A percentile compares a stretch with the other conserved stretches of the same genome.
phyloP scores from a whole-genome alignment of 495 filamentous ascomycete genomes.

The Choiromyces venosus region DNA sequence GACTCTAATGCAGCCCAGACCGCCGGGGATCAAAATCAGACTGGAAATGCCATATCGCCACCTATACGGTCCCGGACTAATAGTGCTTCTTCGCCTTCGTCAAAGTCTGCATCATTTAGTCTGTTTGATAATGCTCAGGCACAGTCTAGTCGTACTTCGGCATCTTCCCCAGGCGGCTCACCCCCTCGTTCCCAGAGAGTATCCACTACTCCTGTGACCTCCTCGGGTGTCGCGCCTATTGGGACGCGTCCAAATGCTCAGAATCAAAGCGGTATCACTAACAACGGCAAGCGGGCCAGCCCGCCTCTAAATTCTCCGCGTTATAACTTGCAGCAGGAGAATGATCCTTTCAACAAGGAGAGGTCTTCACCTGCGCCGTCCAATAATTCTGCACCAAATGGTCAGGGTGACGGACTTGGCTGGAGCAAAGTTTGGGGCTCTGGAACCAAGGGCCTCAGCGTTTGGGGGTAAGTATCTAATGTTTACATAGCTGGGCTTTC shows the following conservation, averaged over 20 bases:
- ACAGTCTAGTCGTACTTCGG: slow-evolving; percentile 77
- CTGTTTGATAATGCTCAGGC: slow-evolving; percentile 60
- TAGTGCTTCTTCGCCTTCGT: slow-evolving; percentile 78
- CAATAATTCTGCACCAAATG: slow-evolving; percentile 47
- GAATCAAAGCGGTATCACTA: slow-evolving; percentile 62
- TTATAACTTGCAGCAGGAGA: slow-evolving; percentile 66
- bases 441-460: slow-evolving; percentile 48
- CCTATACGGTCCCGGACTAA: slow-evolving; percentile 72
- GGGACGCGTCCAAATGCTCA: slow-evolving; percentile 68
- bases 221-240: slow-evolving; percentile 77
- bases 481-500: slow-evolving; percentile 43
- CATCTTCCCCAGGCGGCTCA: slow-evolving; percentile 83
- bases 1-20: slow-evolving; percentile 41
- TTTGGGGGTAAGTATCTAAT: slow-evolving; percentile 39
- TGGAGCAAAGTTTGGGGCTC: slow-evolving; percentile 50
- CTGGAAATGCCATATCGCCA: slow-evolving; percentile 40
- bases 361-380: slow-evolving; percentile 58
- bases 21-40: slow-evolving; percentile 11
- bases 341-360: slow-evolving; percentile 51
- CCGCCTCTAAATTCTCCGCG: slow-evolving; percentile 86
- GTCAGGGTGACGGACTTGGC: slow-evolving; percentile 41
- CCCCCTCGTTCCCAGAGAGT: slow-evolving; percentile 61
- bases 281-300: slow-evolving; percentile 67
- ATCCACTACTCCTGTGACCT: slow-evolving; percentile 48
- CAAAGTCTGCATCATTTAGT: slow-evolving; percentile 59